Evolutionary conservation across 2,329 filamentous ascomycete genomes (phyloP), one percentile per base, ranked within the genome.

Genomic region (Onygena corvina): DNA sequence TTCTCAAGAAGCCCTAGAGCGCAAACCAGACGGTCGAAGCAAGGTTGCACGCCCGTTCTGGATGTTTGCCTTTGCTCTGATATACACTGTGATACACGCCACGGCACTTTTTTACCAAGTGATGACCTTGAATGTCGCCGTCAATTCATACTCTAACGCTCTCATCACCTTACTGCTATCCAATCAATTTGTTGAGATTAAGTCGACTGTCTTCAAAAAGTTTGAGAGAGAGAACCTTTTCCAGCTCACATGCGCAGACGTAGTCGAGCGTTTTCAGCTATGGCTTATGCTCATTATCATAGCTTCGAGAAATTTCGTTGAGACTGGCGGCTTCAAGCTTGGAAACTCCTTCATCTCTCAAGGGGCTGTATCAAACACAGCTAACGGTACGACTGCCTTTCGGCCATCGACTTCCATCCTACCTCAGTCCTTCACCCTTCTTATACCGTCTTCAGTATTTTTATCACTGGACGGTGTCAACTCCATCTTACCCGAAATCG

Each of bases 131-230:
- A 98, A 98, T 55, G 93, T 98, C 2, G 92, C 92, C 0, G 90
- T 98, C 58, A 98, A 98, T 66, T 95, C 90, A 0, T 98, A 98
- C 66, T 95, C 89, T 0, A 98, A 98, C 61, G 90, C 92, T 0
- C 73, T 98, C 3, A 74, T 98, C 29, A 95, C 92, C 0, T 76
- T 98, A 0, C 74, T 98, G 1, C 79, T 98, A 63, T 95, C 89
- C 4, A 98, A 96, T 61, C 93, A 98, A 62, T 98, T 98, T 60
- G 92, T 98, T 36, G 92, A 98, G 69, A 94, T 98, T 73, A 98
- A 98, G 63, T 86, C 86, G 53, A 93, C 89, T 0, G 93, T 98
- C 0, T 98, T 98, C 73, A 96, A 98, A 71, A 92, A 90, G 53
- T 94, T 96, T 55, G 92, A 98, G 60, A 96, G 95, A 64, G 92